Base-by-base conservation (phyloP, 129 eudicot species). In the Flaveria sonorensis region DNA sequence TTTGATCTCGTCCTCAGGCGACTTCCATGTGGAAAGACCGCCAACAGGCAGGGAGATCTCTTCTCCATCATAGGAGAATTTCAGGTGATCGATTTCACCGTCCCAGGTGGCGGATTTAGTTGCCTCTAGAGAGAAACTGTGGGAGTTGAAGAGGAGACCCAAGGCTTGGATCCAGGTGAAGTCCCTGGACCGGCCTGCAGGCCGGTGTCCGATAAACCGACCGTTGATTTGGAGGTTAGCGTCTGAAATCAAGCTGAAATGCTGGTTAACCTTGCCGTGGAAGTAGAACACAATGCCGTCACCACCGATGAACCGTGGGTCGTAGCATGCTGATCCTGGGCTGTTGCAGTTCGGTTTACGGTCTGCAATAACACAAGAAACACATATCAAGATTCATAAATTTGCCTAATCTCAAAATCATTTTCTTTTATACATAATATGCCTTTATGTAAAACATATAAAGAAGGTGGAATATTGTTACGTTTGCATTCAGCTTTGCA, bases 111-210 rank as follows among this genome's bases (percentile, higher is more conserved):
- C 83, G 13, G 90, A 82, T 70, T 77, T 85, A 51, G 87, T 87
- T 28, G 95, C 94, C 72, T 87, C 92, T 7, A 91, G 30, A 2
- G 92, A 76, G 86, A 91, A 85, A n/a, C 53, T 62, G 60, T 89
- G 92, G 20, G 87, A 78, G 28, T 68, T 73, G 62, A 85, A 87
- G 48, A 88, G 80, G 78, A 91, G 73, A 1, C 94, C 94, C 14
- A 91, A 30, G 47, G 95, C 90, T 82, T 91, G 95, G 71, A 91
- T 85, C 97, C 97, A 91, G 1, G 97, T 91, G 86, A 77, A 91
- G 83, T 89, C 95, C 12, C 95, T 72, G 32, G 86, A 28, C 47
- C 92, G 63, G 16, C 94, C 92, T 1, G 79, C 70, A 4, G 97
- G 97, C 1, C 90, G 79, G 57, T 75, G 85, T 24, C 96, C 96